phyloP scores from a whole-genome alignment of 257 asterid species.

The Solanum microdontum region DNA sequence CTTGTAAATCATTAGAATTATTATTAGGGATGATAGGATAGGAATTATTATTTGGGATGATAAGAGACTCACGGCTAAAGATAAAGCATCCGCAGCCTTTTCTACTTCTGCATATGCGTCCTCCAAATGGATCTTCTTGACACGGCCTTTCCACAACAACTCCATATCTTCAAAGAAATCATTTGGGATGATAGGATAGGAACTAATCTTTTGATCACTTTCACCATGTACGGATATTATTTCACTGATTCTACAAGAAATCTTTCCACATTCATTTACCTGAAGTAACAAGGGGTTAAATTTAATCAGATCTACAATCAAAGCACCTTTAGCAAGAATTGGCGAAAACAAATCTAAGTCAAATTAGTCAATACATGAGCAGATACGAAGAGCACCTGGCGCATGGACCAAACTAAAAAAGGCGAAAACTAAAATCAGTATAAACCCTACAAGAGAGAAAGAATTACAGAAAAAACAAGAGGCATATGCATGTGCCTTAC shows the following conservation, averaged over 20 bases:
- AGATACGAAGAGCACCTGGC: not conserved
- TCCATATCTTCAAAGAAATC: slow-evolving; percentile 88
- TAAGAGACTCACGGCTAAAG: slow-evolving; percentile 53
- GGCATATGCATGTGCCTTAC: not conserved
- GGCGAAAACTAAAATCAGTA: not conserved
- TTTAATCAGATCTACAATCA: not conserved
- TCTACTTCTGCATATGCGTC: slow-evolving; percentile 74
- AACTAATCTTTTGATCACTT: slow-evolving; percentile 53
- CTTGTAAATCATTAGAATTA: not conserved
- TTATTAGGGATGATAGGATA: not conserved
- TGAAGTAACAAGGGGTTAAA: slow-evolving; percentile 12
- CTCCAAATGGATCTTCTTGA: slow-evolving; percentile 79
- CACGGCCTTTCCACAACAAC: slow-evolving; percentile 95
- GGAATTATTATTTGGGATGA: not conserved
- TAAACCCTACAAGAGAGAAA: not conserved
- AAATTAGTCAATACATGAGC: not conserved
- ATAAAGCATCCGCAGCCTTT: slow-evolving; percentile 64
- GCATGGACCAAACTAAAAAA: not conserved
- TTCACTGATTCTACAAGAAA: slow-evolving; percentile 70
- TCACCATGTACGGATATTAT: slow-evolving; percentile 74
- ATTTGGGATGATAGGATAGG: slow-evolving; percentile 39
- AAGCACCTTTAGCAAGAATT: not conserved
- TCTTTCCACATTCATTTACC: slow-evolving; percentile 66
- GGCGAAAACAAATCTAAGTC: not conserved
- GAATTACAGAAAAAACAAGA: not conserved